A percentile compares a stretch with the other conserved stretches of the same genome.
Evolutionary conservation across 1,284 basidiomycete genomes (phyloP).

Genomic region (Cryptococcus floricola): DNA sequence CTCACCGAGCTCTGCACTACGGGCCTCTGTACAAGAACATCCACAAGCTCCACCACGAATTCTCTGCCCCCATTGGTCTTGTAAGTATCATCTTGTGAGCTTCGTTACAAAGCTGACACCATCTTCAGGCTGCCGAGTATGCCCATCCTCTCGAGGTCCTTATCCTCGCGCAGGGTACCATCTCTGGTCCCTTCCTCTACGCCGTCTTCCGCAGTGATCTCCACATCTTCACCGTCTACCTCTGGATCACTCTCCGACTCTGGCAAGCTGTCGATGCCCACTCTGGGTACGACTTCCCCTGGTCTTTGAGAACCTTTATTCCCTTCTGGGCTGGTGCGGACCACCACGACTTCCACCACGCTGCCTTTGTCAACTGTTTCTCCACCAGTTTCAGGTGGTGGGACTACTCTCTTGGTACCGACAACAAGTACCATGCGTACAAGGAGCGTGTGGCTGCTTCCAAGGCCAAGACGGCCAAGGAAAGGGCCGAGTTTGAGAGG

Average conservation of each 20-base stretch:
- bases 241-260: slow-evolving; percentile 88
- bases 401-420: slow-evolving; percentile 80
- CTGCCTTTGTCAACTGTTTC: slow-evolving; percentile 59
- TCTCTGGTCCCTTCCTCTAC: slow-evolving; percentile 84
- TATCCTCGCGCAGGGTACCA: slow-evolving; percentile 79
- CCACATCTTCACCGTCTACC: slow-evolving; percentile 82
- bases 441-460: slow-evolving; percentile 58
- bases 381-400: slow-evolving; percentile 91
- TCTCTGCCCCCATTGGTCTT: slow-evolving; percentile 92
- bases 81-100: slow-evolving; percentile 17
- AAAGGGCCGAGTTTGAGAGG: slow-evolving; percentile 47
- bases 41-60: slow-evolving; percentile 98
- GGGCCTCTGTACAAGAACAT: slow-evolving; percentile 93
- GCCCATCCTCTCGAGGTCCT: slow-evolving; percentile 92
- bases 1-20: slow-evolving; percentile 86
- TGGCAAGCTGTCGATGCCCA: slow-evolving; percentile 98
- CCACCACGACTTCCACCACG: slow-evolving; percentile 93
- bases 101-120: slow-evolving; percentile 3
- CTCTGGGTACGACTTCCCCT: slow-evolving; percentile 96
- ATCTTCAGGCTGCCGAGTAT: slow-evolving; percentile 78
- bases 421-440: slow-evolving; percentile 74
- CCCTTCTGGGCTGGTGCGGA: slow-evolving; percentile 99
- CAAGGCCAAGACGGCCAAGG: slow-evolving; percentile 51
- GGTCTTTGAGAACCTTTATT: slow-evolving; percentile 90
- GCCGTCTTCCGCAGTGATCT: slow-evolving; percentile 53